A percentile compares a stretch with the other conserved stretches of the same genome.
Conservation (phyloP, 768 basidiomycete genomes). For the Heimioporus sp. region DNA sequence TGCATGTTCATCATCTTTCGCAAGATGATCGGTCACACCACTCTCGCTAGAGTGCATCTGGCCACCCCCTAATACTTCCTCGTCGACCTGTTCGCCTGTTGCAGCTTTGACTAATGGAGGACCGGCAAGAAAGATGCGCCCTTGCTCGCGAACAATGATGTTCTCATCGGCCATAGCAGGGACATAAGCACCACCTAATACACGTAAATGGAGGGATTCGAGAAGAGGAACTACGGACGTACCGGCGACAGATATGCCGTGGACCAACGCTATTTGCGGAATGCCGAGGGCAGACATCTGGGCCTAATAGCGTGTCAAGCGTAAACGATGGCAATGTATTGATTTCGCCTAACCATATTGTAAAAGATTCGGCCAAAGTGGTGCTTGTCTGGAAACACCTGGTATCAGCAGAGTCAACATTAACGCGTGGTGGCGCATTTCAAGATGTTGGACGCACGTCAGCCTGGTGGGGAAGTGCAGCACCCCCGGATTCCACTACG, state of each 20-base stretch:
- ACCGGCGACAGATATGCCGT: constrained; percentile 93
- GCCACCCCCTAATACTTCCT: constrained; percentile 89
- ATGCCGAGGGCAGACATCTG: constrained; percentile 92
- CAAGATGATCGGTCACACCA: constrained; percentile 88
- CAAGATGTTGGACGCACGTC: constrained; percentile 41
- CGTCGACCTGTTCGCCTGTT: constrained; percentile 89
- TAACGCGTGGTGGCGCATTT: not conserved
- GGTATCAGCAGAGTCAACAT: not conserved
- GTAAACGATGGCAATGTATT: not conserved
- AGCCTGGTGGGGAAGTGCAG: constrained; percentile 89
- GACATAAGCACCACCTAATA: constrained; percentile 82
- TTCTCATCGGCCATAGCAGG: constrained; percentile 98
- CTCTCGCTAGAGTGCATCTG: constrained; percentile 90
- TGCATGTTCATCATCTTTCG: constrained; percentile 82
- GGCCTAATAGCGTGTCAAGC: constrained; percentile 48
- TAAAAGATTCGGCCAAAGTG: constrained; percentile 97
- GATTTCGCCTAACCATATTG: constrained; percentile 67
- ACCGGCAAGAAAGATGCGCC: constrained; percentile 91
- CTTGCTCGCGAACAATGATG: constrained; percentile 87
- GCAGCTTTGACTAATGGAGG: constrained; percentile 95
- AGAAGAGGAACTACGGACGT: constrained; percentile 5
- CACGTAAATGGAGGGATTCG: constrained; percentile 5
- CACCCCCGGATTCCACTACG: constrained; percentile 90
- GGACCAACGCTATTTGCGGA: constrained; percentile 90
- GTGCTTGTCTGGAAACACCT: constrained; percentile 91